phyloP scores from a whole-genome alignment of 1,139 yeast species.

The Pichia sp. region DNA sequence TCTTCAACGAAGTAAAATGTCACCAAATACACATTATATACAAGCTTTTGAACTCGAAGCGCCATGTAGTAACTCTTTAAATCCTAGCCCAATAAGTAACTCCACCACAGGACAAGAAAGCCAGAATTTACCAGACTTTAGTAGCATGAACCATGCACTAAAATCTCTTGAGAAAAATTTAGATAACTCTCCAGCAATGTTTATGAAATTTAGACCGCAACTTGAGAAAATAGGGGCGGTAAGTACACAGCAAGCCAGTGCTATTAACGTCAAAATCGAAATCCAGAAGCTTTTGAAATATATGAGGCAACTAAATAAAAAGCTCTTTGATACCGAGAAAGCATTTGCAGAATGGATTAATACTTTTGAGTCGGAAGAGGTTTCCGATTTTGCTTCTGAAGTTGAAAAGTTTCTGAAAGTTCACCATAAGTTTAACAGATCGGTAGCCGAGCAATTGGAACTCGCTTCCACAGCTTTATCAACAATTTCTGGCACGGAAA shows the following conservation, averaged over 20 bases:
- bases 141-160: slow-evolving; percentile 7
- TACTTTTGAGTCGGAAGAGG: slow-evolving; percentile 11
- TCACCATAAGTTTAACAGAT: slow-evolving; percentile 7
- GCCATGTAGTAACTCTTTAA: not conserved
- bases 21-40: not conserved
- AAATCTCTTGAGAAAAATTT: slow-evolving; percentile 4
- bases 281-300: slow-evolving; percentile 3
- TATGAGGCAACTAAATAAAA: slow-evolving; percentile 1
- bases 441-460: slow-evolving; percentile 7
- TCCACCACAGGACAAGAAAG: not conserved
- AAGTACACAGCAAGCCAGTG: slow-evolving; percentile 7
- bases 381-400: slow-evolving; percentile 9
- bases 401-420: slow-evolving; percentile 8
- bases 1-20: not conserved
- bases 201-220: slow-evolving; percentile 6
- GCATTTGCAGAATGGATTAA: slow-evolving; percentile 9
- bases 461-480: slow-evolving; percentile 4
- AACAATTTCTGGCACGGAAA: slow-evolving; percentile 1
- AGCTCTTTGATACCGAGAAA: not conserved
- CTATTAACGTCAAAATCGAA: slow-evolving; percentile 2
- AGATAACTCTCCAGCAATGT: not conserved
- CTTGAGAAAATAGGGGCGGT: slow-evolving; percentile 19
- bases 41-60: slow-evolving; percentile 1
- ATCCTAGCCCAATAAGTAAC: slow-evolving; percentile 1
- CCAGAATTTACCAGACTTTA: not conserved